These are phyloP conservation scores for Zoysia japonica DNA, from an alignment of 176 grass and related monocot species.

Conservation along the genomic window DNA sequence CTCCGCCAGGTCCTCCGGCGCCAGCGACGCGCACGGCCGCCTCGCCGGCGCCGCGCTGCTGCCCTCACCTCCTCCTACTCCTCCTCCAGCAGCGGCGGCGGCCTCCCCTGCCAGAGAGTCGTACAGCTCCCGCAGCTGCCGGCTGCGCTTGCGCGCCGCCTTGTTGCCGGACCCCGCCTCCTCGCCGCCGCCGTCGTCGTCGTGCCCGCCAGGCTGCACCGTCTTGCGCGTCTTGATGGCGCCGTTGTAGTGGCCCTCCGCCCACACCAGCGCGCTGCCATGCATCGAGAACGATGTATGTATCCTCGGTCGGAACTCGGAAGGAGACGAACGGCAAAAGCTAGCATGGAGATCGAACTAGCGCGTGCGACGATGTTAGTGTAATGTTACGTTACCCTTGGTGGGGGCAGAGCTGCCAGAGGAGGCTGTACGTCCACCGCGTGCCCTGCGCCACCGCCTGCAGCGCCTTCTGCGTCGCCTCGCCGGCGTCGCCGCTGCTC, in stretches of 20 bases:
- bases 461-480: constrained; percentile 46
- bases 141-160: constrained; percentile 58
- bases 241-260: constrained; percentile 88
- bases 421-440: constrained; percentile 85
- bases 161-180: constrained; percentile 44
- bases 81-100: constrained; percentile 1
- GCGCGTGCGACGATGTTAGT: too few relatives aligned
- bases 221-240: constrained; percentile 89
- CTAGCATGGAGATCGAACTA: too few relatives aligned
- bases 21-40: constrained; percentile 66
- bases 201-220: constrained; percentile 47
- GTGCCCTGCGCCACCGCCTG: constrained; percentile 65
- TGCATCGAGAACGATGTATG: too few relatives aligned
- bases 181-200: background rate
- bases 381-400: constrained; percentile 38
- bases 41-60: constrained; percentile 6
- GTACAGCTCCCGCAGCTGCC: constrained; percentile 78
- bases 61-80: background rate
- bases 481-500: constrained; percentile 22
- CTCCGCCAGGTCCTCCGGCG: constrained; percentile 90
- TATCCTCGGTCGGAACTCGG: too few relatives aligned
- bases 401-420: constrained; percentile 75
- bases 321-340: background rate
- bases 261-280: constrained; percentile 65
- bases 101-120: constrained; percentile 62